phyloP scores from a whole-genome alignment of 495 filamentous ascomycete species.

The Podospora pseudocomata region DNA sequence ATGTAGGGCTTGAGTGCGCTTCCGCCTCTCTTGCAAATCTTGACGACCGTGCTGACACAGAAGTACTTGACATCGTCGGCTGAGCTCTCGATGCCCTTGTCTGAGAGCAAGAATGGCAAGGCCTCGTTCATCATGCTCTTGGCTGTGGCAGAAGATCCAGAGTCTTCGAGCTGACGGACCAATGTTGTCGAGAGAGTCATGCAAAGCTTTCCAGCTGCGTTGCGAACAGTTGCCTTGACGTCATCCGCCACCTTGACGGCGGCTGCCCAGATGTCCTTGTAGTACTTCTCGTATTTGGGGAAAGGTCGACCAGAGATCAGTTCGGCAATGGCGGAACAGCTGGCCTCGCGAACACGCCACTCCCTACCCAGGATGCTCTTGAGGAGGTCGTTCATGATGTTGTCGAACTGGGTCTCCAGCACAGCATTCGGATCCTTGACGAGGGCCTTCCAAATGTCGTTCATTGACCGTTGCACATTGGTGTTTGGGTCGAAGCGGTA shows the following conservation, averaged over 20 bases:
- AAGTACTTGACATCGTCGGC: slow-evolving; percentile 79
- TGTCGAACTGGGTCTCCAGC: slow-evolving; percentile 72
- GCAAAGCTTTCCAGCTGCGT: slow-evolving; percentile 75
- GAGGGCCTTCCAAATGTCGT: slow-evolving; percentile 90
- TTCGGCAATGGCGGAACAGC: slow-evolving; percentile 85
- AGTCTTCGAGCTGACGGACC: slow-evolving; percentile 79
- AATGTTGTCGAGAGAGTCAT: slow-evolving; percentile 76
- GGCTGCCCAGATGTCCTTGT: slow-evolving; percentile 76
- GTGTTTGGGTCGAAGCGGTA: slow-evolving; percentile 93
- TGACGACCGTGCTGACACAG: slow-evolving; percentile 69
- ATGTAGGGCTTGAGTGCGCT: slow-evolving; percentile 72
- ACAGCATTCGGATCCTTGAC: slow-evolving; percentile 77
- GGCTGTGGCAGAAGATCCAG: slow-evolving; percentile 65
- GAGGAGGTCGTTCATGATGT: slow-evolving; percentile 80
- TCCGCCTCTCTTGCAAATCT: slow-evolving; percentile 83
- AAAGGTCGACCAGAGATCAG: slow-evolving; percentile 71
- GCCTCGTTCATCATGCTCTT: slow-evolving; percentile 75
- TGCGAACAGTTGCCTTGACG: slow-evolving; percentile 85
- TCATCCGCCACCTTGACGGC: slow-evolving; percentile 88
- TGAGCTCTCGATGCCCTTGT: slow-evolving; percentile 79
- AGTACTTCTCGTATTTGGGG: slow-evolving; percentile 75
- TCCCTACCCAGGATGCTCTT: slow-evolving; percentile 83
- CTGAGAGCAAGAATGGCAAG: slow-evolving; percentile 86
- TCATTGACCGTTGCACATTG: slow-evolving; percentile 91
- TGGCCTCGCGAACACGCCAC: slow-evolving; percentile 88